Evolutionary conservation across 2,329 filamentous ascomycete species (phyloP), one percentile per base, ranked within the genome.

Genomic region (Penicillium brasilianum): DNA sequence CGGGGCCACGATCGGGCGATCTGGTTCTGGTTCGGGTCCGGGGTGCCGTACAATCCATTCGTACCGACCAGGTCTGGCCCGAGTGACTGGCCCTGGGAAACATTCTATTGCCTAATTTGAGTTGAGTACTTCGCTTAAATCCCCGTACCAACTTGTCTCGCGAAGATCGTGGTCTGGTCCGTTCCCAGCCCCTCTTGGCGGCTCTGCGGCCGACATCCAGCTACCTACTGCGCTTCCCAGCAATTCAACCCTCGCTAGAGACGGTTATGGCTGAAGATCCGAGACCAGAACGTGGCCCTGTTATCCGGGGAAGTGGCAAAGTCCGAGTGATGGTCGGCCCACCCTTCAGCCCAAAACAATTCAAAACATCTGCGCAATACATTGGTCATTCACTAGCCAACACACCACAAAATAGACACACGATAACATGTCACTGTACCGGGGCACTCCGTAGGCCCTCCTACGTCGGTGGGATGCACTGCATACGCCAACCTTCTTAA

Each of bases 261-360:
- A 48, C 16, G 44, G 44, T 25, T 11, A 48, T 30, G 16, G 25
- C 44, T 48, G 1, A 4, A 30, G 44, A 30, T 30, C 44, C 14
- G 8, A 48, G 44, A 30, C 6, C 44, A 48, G 16, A 48, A 48
- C 44, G 25, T 67, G 63, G 63, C n/a, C 49, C 55, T 53, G 46
- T 43, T 16, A 50, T 68, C 65, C 52, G 66, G 66, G 66, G 66
- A 67, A 67, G 65, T 65, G 66, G 66, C 61, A 51, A 67, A 57
- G 48, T 16, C 28, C 37, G 36, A 54, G 34, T n/a, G 18, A 22
- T 41, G 28, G 32, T n/a, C 41, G 37, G 39, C 57, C 57, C 57
- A 59, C 57, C 25, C 25, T 28, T 28, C 39, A 43, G 39, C 39
- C 39, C 18, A 43, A 20, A 18, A n/a, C n/a, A 22, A 10, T 16